Evolutionary conservation across 2,329 filamentous ascomycete genomes (phyloP), one percentile per base, ranked within the genome.

Genomic region (Alternaria sp.): DNA sequence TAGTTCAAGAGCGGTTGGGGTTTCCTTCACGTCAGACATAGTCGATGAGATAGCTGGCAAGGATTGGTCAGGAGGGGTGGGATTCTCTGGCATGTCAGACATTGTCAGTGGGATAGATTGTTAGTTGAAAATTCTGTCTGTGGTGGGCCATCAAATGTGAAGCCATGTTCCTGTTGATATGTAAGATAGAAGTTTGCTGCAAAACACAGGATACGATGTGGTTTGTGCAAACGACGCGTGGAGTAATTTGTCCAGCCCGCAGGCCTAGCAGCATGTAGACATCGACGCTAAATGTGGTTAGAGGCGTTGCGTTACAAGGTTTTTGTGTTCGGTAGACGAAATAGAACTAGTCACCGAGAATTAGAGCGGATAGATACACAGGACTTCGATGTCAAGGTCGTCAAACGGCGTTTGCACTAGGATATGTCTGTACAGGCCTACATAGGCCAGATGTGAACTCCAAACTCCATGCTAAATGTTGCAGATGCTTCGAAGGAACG

Each of bases 401-500:
- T 54, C 23, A 44, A 26, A 26, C 25, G 12, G 52, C 52, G 52
- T 44, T 11, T 52, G 17, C 36, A 52, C 49, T 15, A 51, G 30
- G 17, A 51, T 51, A 19, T 32, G 51, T 8, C 19, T 25, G 51
- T 30, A 43, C n/a, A 43, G 51, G 32, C 51, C 51, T 36, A n/a
- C 25, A 15, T 26, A 17, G 6, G 51, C 51, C 21, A 54, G 21
- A 25, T 54, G 52, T 54, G 52, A 54, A 54, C 52, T 32, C 75
- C 73, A 53, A 54, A 73, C 75, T 71, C 76, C 74, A 64, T 73
- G 76, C 76, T 79, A 74, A 77, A 75, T 72, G 68, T 63, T 60
- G 66, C 50, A 54, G 30, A 63, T 61, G 59, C 40, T 43, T 32
- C 23, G 12, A n/a, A 5, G 19, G 11, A 36, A 36, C 12, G 23